Base-by-base conservation (phyloP, 2,329 filamentous ascomycete genomes). In the Nemania serpens region DNA sequence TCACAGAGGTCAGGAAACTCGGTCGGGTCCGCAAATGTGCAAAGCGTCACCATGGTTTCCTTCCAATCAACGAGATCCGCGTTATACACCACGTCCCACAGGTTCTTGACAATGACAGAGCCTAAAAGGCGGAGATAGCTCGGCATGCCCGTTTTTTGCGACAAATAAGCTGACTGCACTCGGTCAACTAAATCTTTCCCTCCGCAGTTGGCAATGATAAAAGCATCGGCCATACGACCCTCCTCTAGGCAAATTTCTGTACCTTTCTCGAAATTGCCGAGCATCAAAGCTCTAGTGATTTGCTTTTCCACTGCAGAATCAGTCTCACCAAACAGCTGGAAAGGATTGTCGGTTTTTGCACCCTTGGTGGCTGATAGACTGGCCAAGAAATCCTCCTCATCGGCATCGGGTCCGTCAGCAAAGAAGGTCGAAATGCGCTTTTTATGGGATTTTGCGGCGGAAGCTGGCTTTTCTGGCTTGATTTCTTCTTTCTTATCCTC, bases 21-120 rank as follows among this genome's bases (percentile, higher is more conserved):
- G 41, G 86, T 85, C 46, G 93, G 90, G 65, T 96, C 89, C 0
- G 95, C 95, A 76, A 94, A 99, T 1, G 95, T 98, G 83, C 95
- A 99, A 55, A 99, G 81, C 1, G 93, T 91, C 29, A 92, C 93
- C 91, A 99, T 96, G 2, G 94, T 89, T 76, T 98, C 95, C 78
- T 96, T 98, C 96, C 95, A 99, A 77, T 95, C 91, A 54, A 85
- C 84, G 47, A 99, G 80, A 71, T 97, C 91, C 7, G 94, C 95
- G 71, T 99, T 99, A 78, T 98, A 92, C 7, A 98, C 95, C 47
- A 98, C 85, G 77, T 99, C 95, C 95, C 94, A 98, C 1, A 99
- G 83, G 72, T 99, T 97, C 82, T 98, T 98, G 64, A 91, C 88
- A 59, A 97, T 93, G 53, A 99, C 91, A 5, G 94, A 97, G 53